A percentile compares a stretch with the other conserved stretches of the same genome.
phyloP scores from a whole-genome alignment of 805 yeast species.

The Saccharomycopsis oosterbeekiorum region DNA sequence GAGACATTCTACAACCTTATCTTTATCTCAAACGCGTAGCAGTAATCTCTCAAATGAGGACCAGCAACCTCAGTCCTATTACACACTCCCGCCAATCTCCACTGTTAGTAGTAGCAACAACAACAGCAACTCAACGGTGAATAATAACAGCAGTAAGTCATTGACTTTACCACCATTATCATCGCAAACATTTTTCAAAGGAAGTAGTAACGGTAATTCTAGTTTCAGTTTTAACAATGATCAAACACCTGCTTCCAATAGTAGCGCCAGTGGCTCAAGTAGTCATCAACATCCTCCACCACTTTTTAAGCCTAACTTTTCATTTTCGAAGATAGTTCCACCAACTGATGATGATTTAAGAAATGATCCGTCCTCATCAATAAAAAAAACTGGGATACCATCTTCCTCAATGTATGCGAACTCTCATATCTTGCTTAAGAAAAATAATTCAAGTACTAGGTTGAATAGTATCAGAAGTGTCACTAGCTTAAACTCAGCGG shows the following conservation, averaged over 20 bases:
- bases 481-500: neutral
- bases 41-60: neutral
- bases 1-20: neutral
- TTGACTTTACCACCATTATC: neutral
- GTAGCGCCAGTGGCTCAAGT: neutral
- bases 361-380: neutral
- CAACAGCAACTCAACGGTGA: neutral
- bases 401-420: neutral
- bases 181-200: neutral
- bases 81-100: neutral
- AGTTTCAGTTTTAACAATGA: neutral
- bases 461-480: neutral
- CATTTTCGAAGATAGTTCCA: neutral
- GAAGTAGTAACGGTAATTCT: neutral
- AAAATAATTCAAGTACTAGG: neutral
- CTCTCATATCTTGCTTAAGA: neutral
- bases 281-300: neutral
- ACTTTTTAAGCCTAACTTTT: constrained; percentile 6
- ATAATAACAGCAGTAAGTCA: neutral
- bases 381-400: neutral
- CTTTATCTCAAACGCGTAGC: neutral
- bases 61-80: neutral
- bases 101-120: neutral
- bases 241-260: neutral
- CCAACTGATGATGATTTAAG: neutral